Evolutionary conservation across 768 basidiomycete species (phyloP), one percentile per base, ranked within the genome.

Genomic region (Amanita molliuscula): DNA sequence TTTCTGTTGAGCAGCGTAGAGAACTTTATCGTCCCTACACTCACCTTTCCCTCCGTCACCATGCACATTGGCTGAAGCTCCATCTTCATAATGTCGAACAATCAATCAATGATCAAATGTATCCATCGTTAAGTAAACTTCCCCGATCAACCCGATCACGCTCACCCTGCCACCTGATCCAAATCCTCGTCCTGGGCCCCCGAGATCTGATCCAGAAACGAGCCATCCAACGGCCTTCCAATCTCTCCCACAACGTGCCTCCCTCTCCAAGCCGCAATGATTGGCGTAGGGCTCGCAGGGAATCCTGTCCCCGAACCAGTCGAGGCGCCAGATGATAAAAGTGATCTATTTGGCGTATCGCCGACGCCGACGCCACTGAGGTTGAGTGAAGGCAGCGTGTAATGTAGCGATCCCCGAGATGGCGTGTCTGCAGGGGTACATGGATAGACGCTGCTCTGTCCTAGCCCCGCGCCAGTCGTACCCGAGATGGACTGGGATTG

Each of bases 181-280:
- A 54, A 57, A 16, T 57, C 59, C 13, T 57, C 61, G 11, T 61
- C 60, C 28, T 55, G 53, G 1, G 55, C 57, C 8, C 43, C 50
- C 13, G 54, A 55, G 4, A 62, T 36, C 20, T 56, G 61, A 3
- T 60, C 55, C 4, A 74, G 61, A 52, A 63, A 69, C n/a, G 69
- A 69, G 16, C 67, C 67, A 53, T 74, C 71, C 42, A 74, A 58
- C 4, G 71, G 64, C 53, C 65, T 71, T 16, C 72, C 74, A 25
- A 68, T 55, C 42, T 66, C 65, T 20, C 58, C 57, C 16, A 53
- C 63, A 1, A 57, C 48, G 42, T 71, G 68, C 51, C 68, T 73
- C 8, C 71, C 71, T 51, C 70, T 58, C 47, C 72, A 74, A 2
- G 73, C 68, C 3, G 70, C 67, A 15, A 73, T 60, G 2, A 68